A percentile compares a stretch with the other conserved stretches of the same genome.
Evolutionary conservation across 1,284 basidiomycete genomes (phyloP).

Genomic region (Psilocybe mexicana): DNA sequence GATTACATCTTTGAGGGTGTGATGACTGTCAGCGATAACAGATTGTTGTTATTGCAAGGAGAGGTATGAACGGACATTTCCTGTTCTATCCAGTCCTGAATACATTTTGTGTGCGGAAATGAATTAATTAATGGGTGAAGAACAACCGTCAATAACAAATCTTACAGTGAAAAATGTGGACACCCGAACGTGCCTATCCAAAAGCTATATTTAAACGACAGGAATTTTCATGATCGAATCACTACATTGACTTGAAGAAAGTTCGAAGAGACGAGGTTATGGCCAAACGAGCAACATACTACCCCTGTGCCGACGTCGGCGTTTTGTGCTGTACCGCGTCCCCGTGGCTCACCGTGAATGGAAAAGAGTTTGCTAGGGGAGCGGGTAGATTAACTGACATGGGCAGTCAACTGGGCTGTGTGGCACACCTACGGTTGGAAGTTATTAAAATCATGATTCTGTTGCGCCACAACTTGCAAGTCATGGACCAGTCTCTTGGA

Average conservation of each 20-base stretch:
- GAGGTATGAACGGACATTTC: not conserved
- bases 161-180: not conserved
- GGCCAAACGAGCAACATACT: not conserved
- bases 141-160: not conserved
- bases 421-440: not conserved
- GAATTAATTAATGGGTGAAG: not conserved
- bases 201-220: not conserved
- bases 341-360: not conserved
- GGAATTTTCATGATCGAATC: not conserved
- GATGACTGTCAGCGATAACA: too few species aligned
- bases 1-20: too few species aligned
- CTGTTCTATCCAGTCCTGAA: not conserved
- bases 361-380: not conserved
- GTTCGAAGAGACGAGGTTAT: not conserved
- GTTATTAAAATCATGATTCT: constrained; percentile 2
- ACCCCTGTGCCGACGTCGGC: constrained; percentile 1
- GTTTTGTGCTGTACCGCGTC: not conserved
- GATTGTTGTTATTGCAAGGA: too few species aligned
- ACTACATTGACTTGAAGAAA: not conserved
- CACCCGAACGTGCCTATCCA: constrained; percentile 5
- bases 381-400: not conserved
- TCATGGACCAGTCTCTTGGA: not conserved
- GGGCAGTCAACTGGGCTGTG: not conserved
- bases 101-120: not conserved
- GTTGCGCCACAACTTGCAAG: constrained; percentile 4